Percentiles rank a stretch among this genome's conserved stretches.
phyloP scores from a whole-genome alignment of 345 rosid species.

The Salix purpurea region DNA sequence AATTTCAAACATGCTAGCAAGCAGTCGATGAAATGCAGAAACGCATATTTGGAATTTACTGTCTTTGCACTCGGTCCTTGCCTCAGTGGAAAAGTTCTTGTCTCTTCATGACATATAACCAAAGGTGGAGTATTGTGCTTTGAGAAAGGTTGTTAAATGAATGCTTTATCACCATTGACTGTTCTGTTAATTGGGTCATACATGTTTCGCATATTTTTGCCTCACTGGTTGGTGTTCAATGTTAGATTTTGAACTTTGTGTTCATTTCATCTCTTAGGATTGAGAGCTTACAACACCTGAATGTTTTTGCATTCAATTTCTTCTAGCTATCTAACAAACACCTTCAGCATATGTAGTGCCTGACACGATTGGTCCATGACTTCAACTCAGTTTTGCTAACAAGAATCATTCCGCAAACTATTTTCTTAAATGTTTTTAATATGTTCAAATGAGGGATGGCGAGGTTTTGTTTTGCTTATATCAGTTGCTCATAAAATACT shows the following conservation, averaged over 20 bases:
- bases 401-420: neutral
- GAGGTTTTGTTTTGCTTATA: neutral
- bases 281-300: neutral
- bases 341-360: neutral
- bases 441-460: neutral
- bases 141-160: neutral
- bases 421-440: neutral
- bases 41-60: neutral
- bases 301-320: neutral
- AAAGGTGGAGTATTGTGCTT: neutral
- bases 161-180: neutral
- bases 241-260: neutral
- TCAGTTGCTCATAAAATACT: too few relatives aligned
- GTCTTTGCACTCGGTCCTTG: neutral
- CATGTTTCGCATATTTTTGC: neutral
- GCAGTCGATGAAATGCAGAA: neutral
- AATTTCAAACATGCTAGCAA: neutral
- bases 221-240: neutral
- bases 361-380: neutral
- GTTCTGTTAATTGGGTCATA: neutral
- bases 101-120: neutral
- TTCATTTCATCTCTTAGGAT: neutral
- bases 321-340: neutral
- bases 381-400: neutral
- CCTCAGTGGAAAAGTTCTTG: neutral